Evolutionary conservation across 257 asterid genomes (phyloP), one percentile per base, ranked within the genome.

Genomic region (Solanum sitiens): DNA sequence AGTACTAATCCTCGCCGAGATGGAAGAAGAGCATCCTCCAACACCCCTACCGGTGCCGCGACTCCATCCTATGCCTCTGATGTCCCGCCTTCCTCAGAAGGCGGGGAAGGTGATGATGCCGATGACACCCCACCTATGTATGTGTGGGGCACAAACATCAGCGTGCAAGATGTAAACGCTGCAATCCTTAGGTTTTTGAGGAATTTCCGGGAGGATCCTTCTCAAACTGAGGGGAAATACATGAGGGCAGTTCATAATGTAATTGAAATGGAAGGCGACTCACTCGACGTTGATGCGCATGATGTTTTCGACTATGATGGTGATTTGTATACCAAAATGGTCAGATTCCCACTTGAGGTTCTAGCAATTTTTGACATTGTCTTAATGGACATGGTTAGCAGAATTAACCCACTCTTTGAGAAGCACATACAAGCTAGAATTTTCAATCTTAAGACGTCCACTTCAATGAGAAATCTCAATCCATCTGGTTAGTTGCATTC

Each of bases 71-170:
- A 93, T 63, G 86, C 97, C 1, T 95, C 93, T 45, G 98, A 95
- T 40, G 90, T 87, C 4, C 96, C 94, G 4, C 94, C 92, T 0
- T 94, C 99, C 8, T 97, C 99, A 0, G 98, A 93, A 45, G 98
- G 93, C 16, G 98, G 97, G 15, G 98, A 93, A 3, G 95, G 88
- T 14, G 94, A 92, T 12, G 98, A 93, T 21, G 87, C 70, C 6
- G 94, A 91, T 40, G 97, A 93, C 59, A 88, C 98, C 39, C 99
- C 98, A 2, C 98, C 95, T 5, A 92, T 94, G 95, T 96, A 92
- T 65, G 98, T 97, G 11, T 97, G 99, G 99, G 99, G 99, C 37
- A 97, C 99, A 7, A 96, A 94, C 86, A 96, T 97, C 18, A 95
- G 98, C 14, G 99, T 96, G 25, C 96, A 91, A 35, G 99, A 97